These are phyloP conservation scores for Phytopythium cucurbitacearum DNA, from an alignment of 352 stramenopile genomes.

Conservation along the genomic window DNA sequence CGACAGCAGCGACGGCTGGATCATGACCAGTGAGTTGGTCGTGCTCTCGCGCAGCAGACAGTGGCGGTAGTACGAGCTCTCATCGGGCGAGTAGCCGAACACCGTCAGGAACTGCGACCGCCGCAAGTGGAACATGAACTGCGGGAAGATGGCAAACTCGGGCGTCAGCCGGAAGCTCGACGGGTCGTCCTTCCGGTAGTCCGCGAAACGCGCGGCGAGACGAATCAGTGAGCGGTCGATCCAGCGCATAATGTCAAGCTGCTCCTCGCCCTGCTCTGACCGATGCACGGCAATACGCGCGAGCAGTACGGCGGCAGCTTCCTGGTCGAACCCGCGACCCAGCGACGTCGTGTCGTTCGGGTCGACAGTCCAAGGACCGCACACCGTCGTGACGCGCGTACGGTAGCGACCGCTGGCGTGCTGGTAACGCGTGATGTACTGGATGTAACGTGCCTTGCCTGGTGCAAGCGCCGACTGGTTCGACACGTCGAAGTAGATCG, in stretches of 20 bases:
- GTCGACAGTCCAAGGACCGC: constrained; percentile 93
- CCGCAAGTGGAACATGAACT: constrained; percentile 99
- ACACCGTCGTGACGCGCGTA: constrained; percentile 97
- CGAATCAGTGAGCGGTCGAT: constrained; percentile 97
- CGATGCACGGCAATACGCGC: constrained; percentile 86
- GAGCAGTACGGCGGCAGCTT: constrained; percentile 96
- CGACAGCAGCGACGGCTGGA: constrained; percentile 98
- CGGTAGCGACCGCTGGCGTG: constrained; percentile 94
- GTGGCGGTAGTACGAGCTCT: constrained; percentile 97
- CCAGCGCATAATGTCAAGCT: constrained; percentile 87
- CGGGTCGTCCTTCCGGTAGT: constrained; percentile 98
- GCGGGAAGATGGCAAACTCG: constrained; percentile 99
- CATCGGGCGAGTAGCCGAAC: constrained; percentile 99
- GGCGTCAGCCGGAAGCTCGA: constrained; percentile 94
- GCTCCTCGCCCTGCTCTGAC: constrained; percentile 84
- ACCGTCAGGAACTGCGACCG: constrained; percentile 99
- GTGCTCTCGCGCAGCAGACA: constrained; percentile 94
- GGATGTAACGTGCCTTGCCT: constrained; percentile 94
- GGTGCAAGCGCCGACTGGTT: constrained; percentile 69
- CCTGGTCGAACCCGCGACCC: constrained; percentile 97
- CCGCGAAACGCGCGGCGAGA: constrained; percentile 97
- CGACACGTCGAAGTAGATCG: constrained; percentile 99
- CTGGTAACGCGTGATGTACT: constrained; percentile 99
- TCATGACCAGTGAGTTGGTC: constrained; percentile 99
- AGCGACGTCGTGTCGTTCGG: constrained; percentile 91